These are phyloP conservation scores for Geotrichum reessii DNA, from an alignment of 1,139 yeast genomes.

Conservation along the genomic window DNA sequence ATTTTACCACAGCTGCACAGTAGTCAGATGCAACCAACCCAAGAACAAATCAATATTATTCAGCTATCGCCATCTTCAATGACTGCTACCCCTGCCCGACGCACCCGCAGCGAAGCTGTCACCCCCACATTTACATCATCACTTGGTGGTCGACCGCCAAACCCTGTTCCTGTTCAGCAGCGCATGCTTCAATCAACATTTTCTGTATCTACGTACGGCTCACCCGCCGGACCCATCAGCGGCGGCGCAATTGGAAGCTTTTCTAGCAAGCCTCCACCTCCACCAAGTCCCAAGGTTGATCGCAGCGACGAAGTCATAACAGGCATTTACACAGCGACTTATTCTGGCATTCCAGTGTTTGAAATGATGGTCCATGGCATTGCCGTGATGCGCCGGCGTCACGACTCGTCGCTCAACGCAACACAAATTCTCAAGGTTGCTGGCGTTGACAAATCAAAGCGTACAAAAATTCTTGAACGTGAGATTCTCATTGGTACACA, in stretches of 20 bases:
- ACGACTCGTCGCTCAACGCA: conserved; percentile 84
- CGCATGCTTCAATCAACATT: conserved; percentile 16
- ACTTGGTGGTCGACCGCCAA: conserved; percentile 15
- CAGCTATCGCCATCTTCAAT: conserved; percentile 7
- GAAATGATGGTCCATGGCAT: conserved; percentile 74
- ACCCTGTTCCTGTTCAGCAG: conserved; percentile 13
- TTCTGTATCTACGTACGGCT: conserved; percentile 1
- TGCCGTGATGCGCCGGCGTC: conserved; percentile 73
- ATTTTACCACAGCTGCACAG: neutral
- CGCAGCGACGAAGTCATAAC: conserved; percentile 10
- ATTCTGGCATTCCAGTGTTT: conserved; percentile 59
- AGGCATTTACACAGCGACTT: conserved; percentile 26
- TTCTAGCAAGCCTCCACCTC: conserved; percentile 1
- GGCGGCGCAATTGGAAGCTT: neutral
- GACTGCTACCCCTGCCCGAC: neutral
- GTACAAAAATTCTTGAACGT: conserved; percentile 78
- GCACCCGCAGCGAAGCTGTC: conserved; percentile 2
- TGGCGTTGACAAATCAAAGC: conserved; percentile 74
- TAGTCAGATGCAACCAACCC: neutral
- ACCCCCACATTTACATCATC: conserved; percentile 6
- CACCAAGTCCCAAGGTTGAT: conserved; percentile 8
- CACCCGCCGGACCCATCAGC: neutral
- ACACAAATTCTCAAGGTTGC: conserved; percentile 88
- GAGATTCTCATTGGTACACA: conserved; percentile 83
- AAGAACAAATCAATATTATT: neutral